Percentiles rank a stretch among this genome's conserved stretches.
phyloP scores from a whole-genome alignment of 106 monocot species.

The Platanthera zijinensis region DNA sequence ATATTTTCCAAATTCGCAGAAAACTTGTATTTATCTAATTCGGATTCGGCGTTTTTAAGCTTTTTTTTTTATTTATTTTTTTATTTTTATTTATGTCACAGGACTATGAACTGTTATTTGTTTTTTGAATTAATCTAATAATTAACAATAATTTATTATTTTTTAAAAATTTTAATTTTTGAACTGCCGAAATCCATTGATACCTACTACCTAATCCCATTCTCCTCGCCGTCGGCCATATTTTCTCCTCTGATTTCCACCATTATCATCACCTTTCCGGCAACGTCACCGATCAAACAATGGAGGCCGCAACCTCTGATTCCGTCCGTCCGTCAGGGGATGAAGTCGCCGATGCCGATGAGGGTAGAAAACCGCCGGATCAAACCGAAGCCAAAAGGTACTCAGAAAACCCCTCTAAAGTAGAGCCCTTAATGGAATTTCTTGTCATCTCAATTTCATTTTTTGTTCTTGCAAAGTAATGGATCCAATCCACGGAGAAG shows the following conservation, averaged over 20 bases:
- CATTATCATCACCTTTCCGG: background rate
- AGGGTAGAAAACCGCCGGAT: background rate
- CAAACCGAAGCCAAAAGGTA: background rate
- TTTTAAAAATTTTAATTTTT: too few relatives aligned
- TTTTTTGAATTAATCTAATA: too few relatives aligned
- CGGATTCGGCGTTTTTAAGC: too few relatives aligned
- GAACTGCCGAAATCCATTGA: background rate
- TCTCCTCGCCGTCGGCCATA: background rate
- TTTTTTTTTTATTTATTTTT: too few relatives aligned
- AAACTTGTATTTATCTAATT: too few relatives aligned
- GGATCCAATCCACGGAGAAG: constrained; percentile 13
- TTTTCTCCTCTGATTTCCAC: background rate
- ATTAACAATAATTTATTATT: too few relatives aligned
- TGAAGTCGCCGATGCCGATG: background rate
- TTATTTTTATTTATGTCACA: too few relatives aligned
- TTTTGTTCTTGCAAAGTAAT: constrained; percentile 14
- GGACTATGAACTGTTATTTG: too few relatives aligned
- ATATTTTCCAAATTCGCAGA: too few relatives aligned
- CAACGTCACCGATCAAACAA: background rate
- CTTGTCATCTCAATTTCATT: background rate
- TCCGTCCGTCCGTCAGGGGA: background rate
- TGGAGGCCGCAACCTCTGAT: background rate
- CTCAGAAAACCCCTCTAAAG: background rate
- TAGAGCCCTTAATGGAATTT: background rate
- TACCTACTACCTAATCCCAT: background rate